Conservation (phyloP, 805 yeast genomes). For the Monosporozyma aquatica region DNA sequence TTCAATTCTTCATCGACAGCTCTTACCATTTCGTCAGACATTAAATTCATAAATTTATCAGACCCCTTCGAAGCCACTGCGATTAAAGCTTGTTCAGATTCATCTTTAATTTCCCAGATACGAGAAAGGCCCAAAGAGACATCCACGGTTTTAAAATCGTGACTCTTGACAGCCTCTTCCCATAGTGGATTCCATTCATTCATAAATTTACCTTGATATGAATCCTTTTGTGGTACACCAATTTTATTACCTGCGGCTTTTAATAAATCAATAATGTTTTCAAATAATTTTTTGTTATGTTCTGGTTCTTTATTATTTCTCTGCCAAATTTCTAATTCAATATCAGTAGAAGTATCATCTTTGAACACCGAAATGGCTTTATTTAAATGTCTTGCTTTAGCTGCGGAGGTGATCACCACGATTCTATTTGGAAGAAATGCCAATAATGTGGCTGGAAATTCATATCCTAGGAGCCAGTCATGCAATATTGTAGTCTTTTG, state of each 20-base stretch:
- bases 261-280: constrained; percentile 41
- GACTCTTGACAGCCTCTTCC: constrained; percentile 32
- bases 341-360: constrained; percentile 40
- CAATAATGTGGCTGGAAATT: constrained; percentile 85
- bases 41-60: constrained; percentile 66
- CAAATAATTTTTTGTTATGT: constrained; percentile 60
- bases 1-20: constrained; percentile 80
- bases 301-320: constrained; percentile 70
- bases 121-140: constrained; percentile 44
- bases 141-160: constrained; percentile 39
- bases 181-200: constrained; percentile 60
- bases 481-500: constrained; percentile 81
- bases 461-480: constrained; percentile 89
- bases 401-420: constrained; percentile 66
- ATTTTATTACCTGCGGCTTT: constrained; percentile 40
- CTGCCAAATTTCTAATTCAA: constrained; percentile 49
- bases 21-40: constrained; percentile 80
- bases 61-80: constrained; percentile 70
- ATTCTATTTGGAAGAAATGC: constrained; percentile 52
- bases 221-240: constrained; percentile 69
- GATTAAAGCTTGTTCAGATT: constrained; percentile 57
- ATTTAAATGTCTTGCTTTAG: constrained; percentile 69
- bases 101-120: constrained; percentile 68
- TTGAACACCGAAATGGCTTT: constrained; percentile 29
- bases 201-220: constrained; percentile 74